Evolutionary conservation across 2,329 filamentous ascomycete genomes (phyloP), one percentile per base, ranked within the genome.

Genomic region (Fusarium albosuccineum): DNA sequence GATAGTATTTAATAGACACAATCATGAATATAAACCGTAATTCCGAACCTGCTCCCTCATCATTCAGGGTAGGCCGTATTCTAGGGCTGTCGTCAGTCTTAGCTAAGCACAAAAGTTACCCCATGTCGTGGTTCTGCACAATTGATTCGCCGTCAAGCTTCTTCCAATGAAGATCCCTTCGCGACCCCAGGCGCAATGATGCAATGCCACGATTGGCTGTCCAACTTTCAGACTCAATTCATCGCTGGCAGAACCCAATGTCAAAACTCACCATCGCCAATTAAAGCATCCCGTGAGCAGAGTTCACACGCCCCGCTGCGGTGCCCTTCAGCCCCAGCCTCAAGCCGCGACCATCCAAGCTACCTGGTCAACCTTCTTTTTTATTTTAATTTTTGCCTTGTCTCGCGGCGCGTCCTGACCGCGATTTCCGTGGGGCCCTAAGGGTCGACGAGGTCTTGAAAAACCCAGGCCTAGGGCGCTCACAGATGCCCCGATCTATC

Each of bases 191-290:
- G 67, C 58, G 58, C 57, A 58, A 69, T 68, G 68, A 70, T 71
- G 70, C 64, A 66, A 69, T 68, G 58, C 56, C 64, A 59, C 67
- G 66, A 73, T 73, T 74, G 71, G 71, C 62, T 64, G 58, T 42
- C 48, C 46, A 63, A 64, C 54, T 37, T 33, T 51, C 37, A 56
- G 49, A 66, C 62, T 63, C 55, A 71, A 60, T 54, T 46, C 60
- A 59, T 60, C 62, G 45, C 48, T 26, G 48, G 27, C 50, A 40
- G 37, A 41, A 37, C 57, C 58, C 42, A 49, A 66, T 66, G 57
- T 66, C 49, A 51, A 51, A 68, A 52, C 58, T 48, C 57, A 59
- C 62, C 63, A 70, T 62, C 61, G 56, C 49, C 60, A 59, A 62
- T 57, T 57, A 61, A 60, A 61, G 54, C 48, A 53, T 63, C 53